phyloP scores from a whole-genome alignment of 208 protist species.

The Entamoeba nuttalli region DNA sequence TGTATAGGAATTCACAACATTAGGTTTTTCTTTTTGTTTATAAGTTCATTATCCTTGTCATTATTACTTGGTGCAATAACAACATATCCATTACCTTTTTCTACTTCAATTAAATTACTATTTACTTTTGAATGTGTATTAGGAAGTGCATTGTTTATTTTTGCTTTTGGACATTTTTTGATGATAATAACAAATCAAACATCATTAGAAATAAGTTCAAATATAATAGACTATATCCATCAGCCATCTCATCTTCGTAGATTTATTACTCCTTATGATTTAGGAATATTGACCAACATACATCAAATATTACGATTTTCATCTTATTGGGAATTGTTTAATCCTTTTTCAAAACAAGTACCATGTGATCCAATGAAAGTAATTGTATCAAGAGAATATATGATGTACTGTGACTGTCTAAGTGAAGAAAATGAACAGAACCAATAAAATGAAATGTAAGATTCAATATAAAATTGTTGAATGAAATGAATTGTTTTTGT shows the following conservation, averaged over 20 bases:
- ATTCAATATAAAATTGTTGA: too few relatives aligned
- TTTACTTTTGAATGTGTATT: background rate
- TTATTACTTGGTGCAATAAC: background rate
- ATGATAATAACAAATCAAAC: background rate
- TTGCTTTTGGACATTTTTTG: background rate
- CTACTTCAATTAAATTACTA: background rate
- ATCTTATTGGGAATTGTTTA: background rate
- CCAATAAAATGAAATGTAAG: too few relatives aligned
- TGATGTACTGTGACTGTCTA: background rate
- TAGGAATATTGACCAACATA: background rate
- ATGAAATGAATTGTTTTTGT: too few relatives aligned
- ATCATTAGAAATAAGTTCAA: background rate
- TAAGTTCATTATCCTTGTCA: background rate
- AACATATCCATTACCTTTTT: background rate
- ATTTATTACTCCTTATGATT: background rate
- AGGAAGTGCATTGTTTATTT: background rate
- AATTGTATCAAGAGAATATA: background rate
- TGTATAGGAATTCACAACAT: background rate
- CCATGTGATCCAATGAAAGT: background rate
- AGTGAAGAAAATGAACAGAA: background rate
- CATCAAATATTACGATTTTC: background rate
- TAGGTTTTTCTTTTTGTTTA: background rate
- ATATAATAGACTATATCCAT: background rate
- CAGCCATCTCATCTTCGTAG: background rate
- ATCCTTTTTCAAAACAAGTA: background rate